Evolutionary conservation across 768 basidiomycete species (phyloP), one percentile per base, ranked within the genome.

Genomic region (Pleurotus djamor): DNA sequence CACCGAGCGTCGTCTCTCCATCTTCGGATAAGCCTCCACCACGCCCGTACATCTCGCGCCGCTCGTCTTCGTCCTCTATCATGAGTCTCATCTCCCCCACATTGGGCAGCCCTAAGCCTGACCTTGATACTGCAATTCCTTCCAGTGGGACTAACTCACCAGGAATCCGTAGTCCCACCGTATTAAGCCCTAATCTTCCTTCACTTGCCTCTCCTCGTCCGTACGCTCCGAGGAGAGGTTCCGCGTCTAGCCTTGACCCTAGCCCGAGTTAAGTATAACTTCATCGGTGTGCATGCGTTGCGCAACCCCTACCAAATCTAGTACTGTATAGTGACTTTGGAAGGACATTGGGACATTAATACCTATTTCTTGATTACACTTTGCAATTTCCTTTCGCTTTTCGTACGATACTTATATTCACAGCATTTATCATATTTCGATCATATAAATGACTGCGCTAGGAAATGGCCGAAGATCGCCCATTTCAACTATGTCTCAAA

Each of bases 31-130:
- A 81, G 61, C 78, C 79, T 1, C 66, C 78, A 0, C 83, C 86
- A 1, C 75, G 79, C n/a, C 83, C 85, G 8, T 90, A 89, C 62
- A 70, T 88, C 21, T 77, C 84, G 1, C 83, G 87, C 2, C 72
- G 76, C 36, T 77, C 84, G 33, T 83, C 84, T 1, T 79, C 81
- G 1, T 77, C 80, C 1, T 72, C 72, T 41, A 75, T 80, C 34
- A 68, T 78, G 62, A 74, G 70, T 59, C 54, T 76, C 36, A 66
- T 78, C 4, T 76, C 79, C 13, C 77, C 80, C 0, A 64, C 66
- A 21, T 58, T 66, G n/a, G 66, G 67, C 1, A 51, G 61, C 32
- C 56, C 64, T 5, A 52, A 60, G 48, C 63, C 64, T 0, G 60
- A 62, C 5, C 60, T 33, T 17, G 61, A 60, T 12, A 37, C 60